Base-by-base conservation (phyloP, 2,329 filamentous ascomycete genomes). In the Fusarium transvaalense region DNA sequence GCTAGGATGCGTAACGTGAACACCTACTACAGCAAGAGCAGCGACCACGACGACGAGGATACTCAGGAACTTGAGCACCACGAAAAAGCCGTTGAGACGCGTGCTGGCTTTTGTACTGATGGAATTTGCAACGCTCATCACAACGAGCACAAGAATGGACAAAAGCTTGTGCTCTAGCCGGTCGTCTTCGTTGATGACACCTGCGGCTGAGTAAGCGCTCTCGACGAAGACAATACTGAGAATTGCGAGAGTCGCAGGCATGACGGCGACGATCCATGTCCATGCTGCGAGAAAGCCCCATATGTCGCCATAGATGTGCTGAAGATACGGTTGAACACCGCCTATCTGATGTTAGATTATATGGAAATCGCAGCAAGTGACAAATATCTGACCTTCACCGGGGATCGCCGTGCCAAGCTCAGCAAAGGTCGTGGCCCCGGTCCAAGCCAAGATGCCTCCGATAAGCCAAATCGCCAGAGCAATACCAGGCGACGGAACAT, bases 221-320 rank as follows among this genome's bases (percentile, higher is more conserved):
- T 88, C 83, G 58, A 89, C 83, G 66, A 90, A 90, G 25, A 90
- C 87, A 64, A 90, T 89, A 71, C 84, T 85, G 29, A 90, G 81
- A 46, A 90, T 90, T 12, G 88, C 88, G 61, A 89, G 82, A 0
- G 88, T 89, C 0, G 87, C 87, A 0, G 88, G 88, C 83, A 89
- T 90, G 25, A 89, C 84, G 21, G 85, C 86, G 8, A 90, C 82
- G 55, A 90, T 84, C 85, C 88, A 90, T 0, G 88, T 87, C 88
- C 88, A 91, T 0, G 87, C 87, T 8, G 87, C 86, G 7, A 90
- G 75, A 69, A 89, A 90, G n/a, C 87, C 88, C 48, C 84, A 83
- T 3, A 86, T 77, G 50, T 89, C 86, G 31, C 88, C 88, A 64
- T 84, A 90, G 34, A 89, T 85, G 74, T 88, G 84, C 68, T 84